Evolutionary conservation across 177 flowering plant genomes (phyloP).

Genomic region (Vitis hybrid): DNA sequence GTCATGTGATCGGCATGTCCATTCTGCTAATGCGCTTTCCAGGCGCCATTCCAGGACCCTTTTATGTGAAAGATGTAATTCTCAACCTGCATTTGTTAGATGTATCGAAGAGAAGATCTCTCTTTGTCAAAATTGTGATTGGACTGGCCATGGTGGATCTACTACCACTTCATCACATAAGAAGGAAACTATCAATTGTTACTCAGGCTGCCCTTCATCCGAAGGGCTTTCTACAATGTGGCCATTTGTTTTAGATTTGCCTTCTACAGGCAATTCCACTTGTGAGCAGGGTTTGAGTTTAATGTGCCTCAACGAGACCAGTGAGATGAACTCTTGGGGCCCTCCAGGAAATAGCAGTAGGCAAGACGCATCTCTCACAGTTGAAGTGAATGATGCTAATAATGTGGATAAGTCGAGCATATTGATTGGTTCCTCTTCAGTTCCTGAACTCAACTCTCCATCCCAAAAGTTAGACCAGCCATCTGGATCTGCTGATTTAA

Average conservation of each 20-base stretch:
- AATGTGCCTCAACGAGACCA: slow-evolving; percentile 66
- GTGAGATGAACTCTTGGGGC: slow-evolving; percentile 24
- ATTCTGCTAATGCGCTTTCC: slow-evolving; percentile 91
- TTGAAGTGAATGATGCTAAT: slow-evolving; percentile 19
- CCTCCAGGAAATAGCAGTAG: slow-evolving; percentile 25
- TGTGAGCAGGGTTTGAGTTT: slow-evolving; percentile 67
- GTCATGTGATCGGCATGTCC: slow-evolving; percentile 91
- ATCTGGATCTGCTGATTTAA: slow-evolving; percentile 27
- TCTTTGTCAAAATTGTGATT: slow-evolving; percentile 91
- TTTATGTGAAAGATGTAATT: slow-evolving; percentile 80
- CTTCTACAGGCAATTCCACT: slow-evolving; percentile 45
- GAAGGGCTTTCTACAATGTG: slow-evolving; percentile 74
- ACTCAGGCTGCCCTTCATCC: slow-evolving; percentile 93
- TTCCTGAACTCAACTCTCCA: slow-evolving; percentile 25
- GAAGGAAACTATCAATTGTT: slow-evolving; percentile 64
- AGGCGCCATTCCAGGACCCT: slow-evolving; percentile 88
- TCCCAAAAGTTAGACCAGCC: slow-evolving; percentile 28
- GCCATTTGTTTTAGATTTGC: slow-evolving; percentile 61
- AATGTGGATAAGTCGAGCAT: slow-evolving; percentile 33
- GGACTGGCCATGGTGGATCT: slow-evolving; percentile 55
- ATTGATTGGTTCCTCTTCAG: slow-evolving; percentile 45
- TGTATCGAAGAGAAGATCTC: slow-evolving; percentile 75
- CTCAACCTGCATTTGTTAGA: slow-evolving; percentile 78
- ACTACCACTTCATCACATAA: slow-evolving; percentile 47
- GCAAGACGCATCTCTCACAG: slow-evolving; percentile 23